These are phyloP conservation scores for Graphilbum ipis-grandicollis DNA, from an alignment of 2,329 filamentous ascomycete genomes.

Conservation along the genomic window DNA sequence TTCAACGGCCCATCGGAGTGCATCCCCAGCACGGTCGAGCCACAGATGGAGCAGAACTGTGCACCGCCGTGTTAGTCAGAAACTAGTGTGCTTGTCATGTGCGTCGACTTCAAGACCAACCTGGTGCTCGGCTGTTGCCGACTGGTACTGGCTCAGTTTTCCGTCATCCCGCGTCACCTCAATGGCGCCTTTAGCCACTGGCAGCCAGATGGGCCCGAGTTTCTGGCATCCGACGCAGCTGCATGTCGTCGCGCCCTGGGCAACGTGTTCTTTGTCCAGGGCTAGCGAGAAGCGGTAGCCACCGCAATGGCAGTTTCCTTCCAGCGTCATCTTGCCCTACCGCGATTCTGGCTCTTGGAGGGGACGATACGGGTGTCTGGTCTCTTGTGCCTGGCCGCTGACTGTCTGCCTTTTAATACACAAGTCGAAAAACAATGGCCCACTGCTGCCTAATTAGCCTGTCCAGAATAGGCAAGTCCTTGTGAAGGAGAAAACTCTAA, in stretches of 20 bases:
- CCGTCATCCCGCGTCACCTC: not conserved
- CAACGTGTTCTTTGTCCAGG: not conserved
- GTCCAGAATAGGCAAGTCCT: too few species aligned
- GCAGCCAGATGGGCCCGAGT: conserved; percentile 3
- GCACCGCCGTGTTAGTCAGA: not conserved
- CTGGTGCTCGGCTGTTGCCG: not conserved
- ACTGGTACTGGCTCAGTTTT: not conserved
- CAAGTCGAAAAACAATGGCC: too few species aligned
- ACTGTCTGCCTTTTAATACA: too few species aligned
- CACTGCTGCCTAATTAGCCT: too few species aligned
- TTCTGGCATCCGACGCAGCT: conserved; percentile 2
- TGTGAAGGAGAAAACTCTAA: too few species aligned
- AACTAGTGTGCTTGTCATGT: too few species aligned
- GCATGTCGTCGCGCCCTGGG: not conserved
- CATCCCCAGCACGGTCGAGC: conserved; percentile 1
- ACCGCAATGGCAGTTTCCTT: conserved; percentile 7
- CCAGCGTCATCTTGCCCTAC: conserved; percentile 1
- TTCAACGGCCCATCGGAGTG: not conserved
- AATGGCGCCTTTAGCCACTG: not conserved
- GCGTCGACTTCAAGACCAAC: not conserved
- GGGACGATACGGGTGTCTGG: too few species aligned
- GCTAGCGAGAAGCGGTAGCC: conserved; percentile 5
- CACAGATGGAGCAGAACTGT: conserved; percentile 6
- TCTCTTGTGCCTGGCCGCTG: too few species aligned
- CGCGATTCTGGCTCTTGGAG: too few species aligned